Evolutionary conservation across 2,329 filamentous ascomycete genomes (phyloP), one percentile per base, ranked within the genome.

Genomic region (Botryotinia narcissicola): DNA sequence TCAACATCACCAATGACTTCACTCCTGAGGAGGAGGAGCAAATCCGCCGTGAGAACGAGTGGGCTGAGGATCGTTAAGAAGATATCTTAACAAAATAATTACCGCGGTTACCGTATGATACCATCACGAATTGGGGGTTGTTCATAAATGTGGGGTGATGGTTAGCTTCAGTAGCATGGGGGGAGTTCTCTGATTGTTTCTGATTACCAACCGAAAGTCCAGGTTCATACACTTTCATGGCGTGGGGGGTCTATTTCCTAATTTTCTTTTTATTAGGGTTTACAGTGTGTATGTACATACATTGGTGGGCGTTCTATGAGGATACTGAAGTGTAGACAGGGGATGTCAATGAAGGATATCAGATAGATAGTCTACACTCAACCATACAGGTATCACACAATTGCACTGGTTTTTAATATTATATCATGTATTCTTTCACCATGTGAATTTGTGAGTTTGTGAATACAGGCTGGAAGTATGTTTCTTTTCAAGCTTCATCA

Each of bases 1-100:
- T 99, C 87, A 99, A 99, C 86, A 99, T 99, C 81, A 96, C 97
- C 81, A 99, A 99, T 80, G 96, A 99, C 83, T 99, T 99, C 85
- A 98, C 96, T 0, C 94, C 95, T 3, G 96, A 99, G 84, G 96
- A 99, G 85, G 96, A 99, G 84, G 96, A 99, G 82, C 96, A 99
- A 88, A 99, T 96, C 77, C 92, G 93, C 73, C 90, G 93, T 6
- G 93, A 96, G 87, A 96, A 96, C 82, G 93, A 96, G 84, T 96
- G 93, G 93, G 93, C 93, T 63, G 93, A 96, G 86, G 93, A 96
- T 79, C 90, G 91, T 79, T 93, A 87, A 86, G 78, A 18, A 10
- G n/a, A n/a, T 16, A n/a, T n/a, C 12, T 14, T n/a, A 14, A n/a
- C 12, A 51, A 12, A 51, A 51, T 14, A 54, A 54, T 54, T 16